A percentile compares a stretch with the other conserved stretches of the same genome.
These are phyloP conservation scores for Talaromyces sp. DNA, from an alignment of 2,329 filamentous ascomycete species.

Conservation along the genomic window DNA sequence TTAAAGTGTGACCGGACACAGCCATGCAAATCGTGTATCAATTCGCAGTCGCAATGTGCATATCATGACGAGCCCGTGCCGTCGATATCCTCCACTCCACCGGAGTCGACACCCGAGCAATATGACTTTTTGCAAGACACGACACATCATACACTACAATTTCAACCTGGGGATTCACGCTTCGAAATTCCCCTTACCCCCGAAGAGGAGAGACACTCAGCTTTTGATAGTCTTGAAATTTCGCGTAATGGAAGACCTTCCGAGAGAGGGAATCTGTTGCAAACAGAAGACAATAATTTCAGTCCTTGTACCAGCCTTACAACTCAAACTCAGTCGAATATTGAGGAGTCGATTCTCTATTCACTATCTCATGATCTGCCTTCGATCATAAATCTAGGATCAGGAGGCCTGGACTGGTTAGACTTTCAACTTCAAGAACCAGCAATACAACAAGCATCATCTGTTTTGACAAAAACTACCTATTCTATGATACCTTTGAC, in stretches of 20 bases:
- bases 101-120: not conserved
- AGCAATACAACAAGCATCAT: not conserved
- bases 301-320: not conserved
- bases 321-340: not conserved
- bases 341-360: not conserved
- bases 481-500: not conserved
- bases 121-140: not conserved
- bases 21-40: constrained; percentile 6
- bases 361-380: not conserved
- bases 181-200: not conserved
- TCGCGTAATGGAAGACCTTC: not conserved
- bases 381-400: not conserved
- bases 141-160: not conserved
- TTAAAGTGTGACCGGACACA: constrained; percentile 9
- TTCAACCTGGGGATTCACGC: not conserved
- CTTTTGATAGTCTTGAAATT: not conserved
- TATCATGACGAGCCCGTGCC: not conserved
- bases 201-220: not conserved
- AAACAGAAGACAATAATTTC: not conserved
- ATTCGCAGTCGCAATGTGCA: not conserved
- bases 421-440: constrained; percentile 14
- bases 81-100: not conserved
- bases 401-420: constrained; percentile 10
- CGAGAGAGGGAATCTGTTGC: not conserved
- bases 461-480: not conserved